Conservation (phyloP, 2,329 filamentous ascomycete species). For the Xylaria digitata region DNA sequence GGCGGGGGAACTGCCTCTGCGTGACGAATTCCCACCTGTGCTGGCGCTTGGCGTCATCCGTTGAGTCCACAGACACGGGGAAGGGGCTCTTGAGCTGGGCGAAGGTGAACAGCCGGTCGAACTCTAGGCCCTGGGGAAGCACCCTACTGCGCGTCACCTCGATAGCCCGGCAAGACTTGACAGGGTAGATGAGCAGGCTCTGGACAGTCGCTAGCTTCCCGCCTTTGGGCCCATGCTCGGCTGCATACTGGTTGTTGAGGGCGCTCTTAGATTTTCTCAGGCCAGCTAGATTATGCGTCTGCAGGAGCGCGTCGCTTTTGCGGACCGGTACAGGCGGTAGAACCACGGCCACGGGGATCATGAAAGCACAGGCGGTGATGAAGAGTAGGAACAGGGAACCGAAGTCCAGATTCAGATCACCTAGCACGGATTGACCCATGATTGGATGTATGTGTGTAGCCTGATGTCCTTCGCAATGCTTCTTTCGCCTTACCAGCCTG, state of each 20-base stretch:
- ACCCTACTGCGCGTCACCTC: constrained; percentile 75
- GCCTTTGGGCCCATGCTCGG: constrained; percentile 39
- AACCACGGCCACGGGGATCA: constrained; percentile 64
- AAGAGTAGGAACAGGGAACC: constrained; percentile 44
- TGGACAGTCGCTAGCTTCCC: constrained; percentile 55
- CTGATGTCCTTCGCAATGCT: neutral
- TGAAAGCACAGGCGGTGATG: constrained; percentile 56
- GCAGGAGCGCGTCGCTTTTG: constrained; percentile 63
- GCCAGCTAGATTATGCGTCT: constrained; percentile 65
- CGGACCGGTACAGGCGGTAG: constrained; percentile 66
- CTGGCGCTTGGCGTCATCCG: constrained; percentile 52
- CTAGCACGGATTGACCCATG: constrained; percentile 38
- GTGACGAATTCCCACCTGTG: constrained; percentile 78
- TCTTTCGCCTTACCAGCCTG: neutral
- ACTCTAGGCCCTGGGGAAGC: constrained; percentile 75
- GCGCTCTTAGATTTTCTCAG: constrained; percentile 54
- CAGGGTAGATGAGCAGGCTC: constrained; percentile 81
- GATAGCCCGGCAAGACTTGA: constrained; percentile 84
- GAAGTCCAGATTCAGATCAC: constrained; percentile 44
- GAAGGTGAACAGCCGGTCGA: constrained; percentile 86
- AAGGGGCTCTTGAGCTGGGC: constrained; percentile 71
- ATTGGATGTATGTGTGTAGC: neutral
- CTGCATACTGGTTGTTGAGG: constrained; percentile 46
- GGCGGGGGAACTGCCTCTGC: constrained; percentile 72
- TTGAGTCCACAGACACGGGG: constrained; percentile 53